Conservation (phyloP, 2,329 filamentous ascomycete genomes). For the Fusarium clavum region DNA sequence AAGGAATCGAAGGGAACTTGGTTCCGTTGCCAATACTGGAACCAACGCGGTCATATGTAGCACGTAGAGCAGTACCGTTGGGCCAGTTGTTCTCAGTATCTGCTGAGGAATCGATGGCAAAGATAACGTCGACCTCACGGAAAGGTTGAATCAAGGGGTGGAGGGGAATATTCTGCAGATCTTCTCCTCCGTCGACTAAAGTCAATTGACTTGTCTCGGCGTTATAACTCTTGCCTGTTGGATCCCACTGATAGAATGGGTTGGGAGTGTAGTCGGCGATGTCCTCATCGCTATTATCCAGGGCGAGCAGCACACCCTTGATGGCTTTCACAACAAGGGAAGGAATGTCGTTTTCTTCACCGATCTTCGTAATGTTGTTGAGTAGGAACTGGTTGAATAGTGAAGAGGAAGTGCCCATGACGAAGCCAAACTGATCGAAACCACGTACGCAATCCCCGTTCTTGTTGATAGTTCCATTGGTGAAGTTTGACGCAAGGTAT, state of each 20-base stretch:
- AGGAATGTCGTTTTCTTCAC: conserved; percentile 62
- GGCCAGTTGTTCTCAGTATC: conserved; percentile 70
- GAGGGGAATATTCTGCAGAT: conserved; percentile 82
- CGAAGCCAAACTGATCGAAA: conserved; percentile 82
- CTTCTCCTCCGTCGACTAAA: conserved; percentile 84
- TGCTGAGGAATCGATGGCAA: conserved; percentile 73
- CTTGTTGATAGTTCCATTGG: conserved; percentile 60
- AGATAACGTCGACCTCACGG: conserved; percentile 69
- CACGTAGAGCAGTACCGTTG: conserved; percentile 68
- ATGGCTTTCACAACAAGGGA: conserved; percentile 59
- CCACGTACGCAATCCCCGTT: conserved; percentile 65
- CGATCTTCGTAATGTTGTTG: conserved; percentile 58
- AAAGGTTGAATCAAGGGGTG: conserved; percentile 67
- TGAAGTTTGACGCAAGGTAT: conserved; percentile 70
- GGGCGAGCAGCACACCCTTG: conserved; percentile 58
- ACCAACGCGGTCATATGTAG: conserved; percentile 66
- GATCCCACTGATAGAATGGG: conserved; percentile 66
- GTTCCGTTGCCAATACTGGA: conserved; percentile 62
- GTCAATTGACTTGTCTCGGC: conserved; percentile 67
- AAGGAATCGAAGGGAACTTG: conserved; percentile 69
- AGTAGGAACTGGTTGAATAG: conserved; percentile 79
- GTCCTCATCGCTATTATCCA: conserved; percentile 74
- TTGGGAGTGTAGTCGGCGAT: conserved; percentile 78
- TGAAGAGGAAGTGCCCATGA: conserved; percentile 85
- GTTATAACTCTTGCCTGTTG: conserved; percentile 54